Percentiles rank a stretch among this genome's conserved stretches.
Evolutionary conservation across 768 basidiomycete species (phyloP).

Genomic region (Pleurotus ostreatus): DNA sequence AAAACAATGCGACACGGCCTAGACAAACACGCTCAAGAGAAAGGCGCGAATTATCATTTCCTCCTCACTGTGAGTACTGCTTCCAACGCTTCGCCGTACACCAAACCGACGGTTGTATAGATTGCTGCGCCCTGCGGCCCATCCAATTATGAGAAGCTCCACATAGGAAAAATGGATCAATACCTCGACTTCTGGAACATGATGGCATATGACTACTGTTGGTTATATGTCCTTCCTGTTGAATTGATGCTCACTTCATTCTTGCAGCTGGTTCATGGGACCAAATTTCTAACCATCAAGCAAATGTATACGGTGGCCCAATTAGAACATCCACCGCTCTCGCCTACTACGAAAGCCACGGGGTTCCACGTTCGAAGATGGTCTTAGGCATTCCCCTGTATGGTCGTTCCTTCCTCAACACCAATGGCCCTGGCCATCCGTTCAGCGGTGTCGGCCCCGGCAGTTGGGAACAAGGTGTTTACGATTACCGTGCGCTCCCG

Average conservation of each 20-base stretch:
- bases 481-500: conserved; percentile 91
- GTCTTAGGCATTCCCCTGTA: conserved; percentile 92
- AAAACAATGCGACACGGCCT: conserved; percentile 70
- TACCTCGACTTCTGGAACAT: conserved; percentile 96
- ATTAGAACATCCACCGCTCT: conserved; percentile 64
- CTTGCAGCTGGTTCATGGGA: conserved; percentile 75
- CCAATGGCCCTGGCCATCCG: conserved; percentile 72
- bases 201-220: conserved; percentile 90
- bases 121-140: conserved; percentile 93
- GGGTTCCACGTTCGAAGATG: conserved; percentile 75
- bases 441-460: conserved; percentile 85
- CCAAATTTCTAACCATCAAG: conserved; percentile 71
- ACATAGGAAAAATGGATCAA: conserved; percentile 79
- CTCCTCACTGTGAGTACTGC: conserved; percentile 60
- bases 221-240: conserved; percentile 15
- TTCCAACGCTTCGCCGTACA: neutral
- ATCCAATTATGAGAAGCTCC: conserved; percentile 77
- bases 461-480: conserved; percentile 87
- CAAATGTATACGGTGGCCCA: conserved; percentile 70
- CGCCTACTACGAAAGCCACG: conserved; percentile 63
- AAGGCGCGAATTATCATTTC: conserved; percentile 58
- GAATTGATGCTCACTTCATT: conserved; percentile 3
- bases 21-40: conserved; percentile 64
- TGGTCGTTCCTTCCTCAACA: conserved; percentile 86
- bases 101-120: conserved; percentile 30